Conservation (phyloP, 1,139 yeast species). For the Zhuliangozyma blackwelliae region DNA sequence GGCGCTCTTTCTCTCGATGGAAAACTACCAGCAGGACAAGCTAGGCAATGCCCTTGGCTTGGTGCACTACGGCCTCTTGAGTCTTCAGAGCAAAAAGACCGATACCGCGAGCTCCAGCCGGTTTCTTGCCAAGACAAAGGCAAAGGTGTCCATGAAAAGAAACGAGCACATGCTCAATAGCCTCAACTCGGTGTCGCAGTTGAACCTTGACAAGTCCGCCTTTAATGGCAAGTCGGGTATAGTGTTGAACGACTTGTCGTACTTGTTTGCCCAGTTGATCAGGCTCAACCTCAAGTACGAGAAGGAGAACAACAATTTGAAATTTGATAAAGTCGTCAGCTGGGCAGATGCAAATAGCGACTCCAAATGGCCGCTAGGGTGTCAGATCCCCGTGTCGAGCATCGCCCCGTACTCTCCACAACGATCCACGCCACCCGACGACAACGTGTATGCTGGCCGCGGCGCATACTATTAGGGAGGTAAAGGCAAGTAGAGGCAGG, state of each 20-base stretch:
- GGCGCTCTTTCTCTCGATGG: conserved; percentile 40
- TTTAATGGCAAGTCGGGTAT: conserved; percentile 34
- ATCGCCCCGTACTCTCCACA: conserved; percentile 12
- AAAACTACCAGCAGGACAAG: conserved; percentile 36
- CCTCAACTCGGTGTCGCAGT: conserved; percentile 34
- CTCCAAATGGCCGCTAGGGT: conserved; percentile 45
- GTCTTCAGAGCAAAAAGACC: conserved; percentile 33
- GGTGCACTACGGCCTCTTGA: conserved; percentile 34
- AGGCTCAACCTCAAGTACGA: conserved; percentile 34
- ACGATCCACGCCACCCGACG: neutral
- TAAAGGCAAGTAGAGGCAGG: neutral
- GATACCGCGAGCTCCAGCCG: conserved; percentile 9
- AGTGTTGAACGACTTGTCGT: conserved; percentile 34
- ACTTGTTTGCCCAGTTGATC: conserved; percentile 37
- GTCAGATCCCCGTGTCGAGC: conserved; percentile 29
- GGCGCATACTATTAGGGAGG: conserved; percentile 11
- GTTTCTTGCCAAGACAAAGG: conserved; percentile 17
- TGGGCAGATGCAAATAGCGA: conserved; percentile 38
- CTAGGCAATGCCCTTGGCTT: conserved; percentile 44
- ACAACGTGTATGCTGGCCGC: conserved; percentile 9
- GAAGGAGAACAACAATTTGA: conserved; percentile 41
- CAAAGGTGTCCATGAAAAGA: conserved; percentile 23
- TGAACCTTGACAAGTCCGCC: conserved; percentile 32
- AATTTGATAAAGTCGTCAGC: conserved; percentile 33
- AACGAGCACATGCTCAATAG: conserved; percentile 31